Base-by-base conservation (phyloP, 169 alveolate species). In the Plasmodium gonderi region DNA sequence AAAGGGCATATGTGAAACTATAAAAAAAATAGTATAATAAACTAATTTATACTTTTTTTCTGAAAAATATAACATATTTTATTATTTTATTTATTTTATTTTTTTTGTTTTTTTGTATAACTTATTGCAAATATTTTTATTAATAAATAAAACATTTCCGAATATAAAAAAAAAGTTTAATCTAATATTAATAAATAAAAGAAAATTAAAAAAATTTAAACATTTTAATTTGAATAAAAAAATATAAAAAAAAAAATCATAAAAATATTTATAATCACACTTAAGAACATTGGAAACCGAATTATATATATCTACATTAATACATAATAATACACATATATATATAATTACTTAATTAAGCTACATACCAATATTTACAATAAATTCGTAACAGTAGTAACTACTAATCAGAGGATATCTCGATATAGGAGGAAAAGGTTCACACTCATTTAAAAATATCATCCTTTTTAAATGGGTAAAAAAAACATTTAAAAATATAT, bases 221-320 rank as follows among this genome's bases (percentile, higher is more conserved):
- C 33, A 23, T 51, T 54, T 17, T 54, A 51, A 79, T 47, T 64
- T 80, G 44, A 80, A 79, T 51, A 49, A 38, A 23, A 79, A 64
- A 23, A 38, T 64, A 65, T 36, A 11, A 80, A 38, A n/a, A 77
- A 44, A 77, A 77, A 78, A 78, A 78, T 26, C 49, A 79, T 26
- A 80, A 80, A 42, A 23, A 64, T 64, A 64, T 65, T 80, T 33
- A 45, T 67, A 64, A 49, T 20, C 44, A 78, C 74, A 49, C 74
- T 78, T 44, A 36, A 51, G 74, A 78, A 78, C 74, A 47, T 47
- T 78, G 60, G 42, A 77, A 77, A 77, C 72, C 9, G 45, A 75
- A 75, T n/a, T 12, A 60, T 60, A 60, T 60, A 3, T 60, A n/a
- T 36, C 72, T 36, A 60, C 36, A 36, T 20, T 23, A 60, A 60